Conservation (phyloP, 139 green algal species). For the Desmodesmus armatus region DNA sequence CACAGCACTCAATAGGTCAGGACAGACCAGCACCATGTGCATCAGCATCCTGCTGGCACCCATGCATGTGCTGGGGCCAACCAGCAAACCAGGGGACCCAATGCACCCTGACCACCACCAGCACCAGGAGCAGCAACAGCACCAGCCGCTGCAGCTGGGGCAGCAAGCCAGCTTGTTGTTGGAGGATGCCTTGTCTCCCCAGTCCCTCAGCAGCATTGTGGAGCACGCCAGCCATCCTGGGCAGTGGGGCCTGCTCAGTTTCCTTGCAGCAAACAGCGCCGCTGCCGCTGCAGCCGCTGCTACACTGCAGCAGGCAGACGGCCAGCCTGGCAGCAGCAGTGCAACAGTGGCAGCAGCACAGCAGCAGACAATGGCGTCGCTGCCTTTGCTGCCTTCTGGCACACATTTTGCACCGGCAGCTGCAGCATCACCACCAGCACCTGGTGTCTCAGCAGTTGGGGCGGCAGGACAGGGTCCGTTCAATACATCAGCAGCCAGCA, state of each 20-base stretch:
- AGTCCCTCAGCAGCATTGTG: slow-evolving; percentile 6
- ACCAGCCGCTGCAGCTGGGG: neutral
- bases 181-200: neutral
- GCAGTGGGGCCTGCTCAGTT: slow-evolving; percentile 20
- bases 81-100: neutral
- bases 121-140: neutral
- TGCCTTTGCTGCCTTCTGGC: no score
- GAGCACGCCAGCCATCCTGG: neutral
- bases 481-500: neutral
- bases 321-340: no score
- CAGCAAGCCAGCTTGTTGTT: slow-evolving; percentile 20
- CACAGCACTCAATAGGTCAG: slow-evolving; percentile 10
- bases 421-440: neutral
- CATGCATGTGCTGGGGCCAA: neutral
- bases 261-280: slow-evolving; percentile 1
- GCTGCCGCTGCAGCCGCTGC: neutral
- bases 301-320: slow-evolving; percentile 30
- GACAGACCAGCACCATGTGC: slow-evolving; percentile 17
- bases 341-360: slow-evolving; percentile 8
- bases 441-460: neutral
- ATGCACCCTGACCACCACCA: neutral
- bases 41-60: slow-evolving; percentile 27
- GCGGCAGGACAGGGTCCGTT: neutral
- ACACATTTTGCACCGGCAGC: neutral
- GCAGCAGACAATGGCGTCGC: neutral